Conservation (phyloP, 176 grass and related monocot species). For the Chrysopogon serrulatus region DNA sequence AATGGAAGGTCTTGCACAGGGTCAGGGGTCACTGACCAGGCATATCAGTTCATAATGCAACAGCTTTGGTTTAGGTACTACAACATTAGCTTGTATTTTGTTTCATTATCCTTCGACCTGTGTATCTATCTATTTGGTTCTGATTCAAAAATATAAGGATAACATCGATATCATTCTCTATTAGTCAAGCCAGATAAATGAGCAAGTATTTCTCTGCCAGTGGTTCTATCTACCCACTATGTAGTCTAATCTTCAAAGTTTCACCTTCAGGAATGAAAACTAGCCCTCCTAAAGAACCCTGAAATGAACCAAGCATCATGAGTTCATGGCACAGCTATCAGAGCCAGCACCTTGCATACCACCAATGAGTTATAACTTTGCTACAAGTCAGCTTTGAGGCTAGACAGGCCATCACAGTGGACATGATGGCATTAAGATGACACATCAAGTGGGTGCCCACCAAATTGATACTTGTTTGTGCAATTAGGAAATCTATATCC, state of each 20-base stretch:
- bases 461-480: background rate
- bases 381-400: background rate
- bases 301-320: background rate
- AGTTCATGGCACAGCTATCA: background rate
- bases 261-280: background rate
- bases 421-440: background rate
- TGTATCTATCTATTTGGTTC: background rate
- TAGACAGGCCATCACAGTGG: background rate
- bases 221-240: background rate
- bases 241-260: background rate
- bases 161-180: background rate
- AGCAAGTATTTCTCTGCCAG: background rate
- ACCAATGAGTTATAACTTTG: background rate
- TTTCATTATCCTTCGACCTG: background rate
- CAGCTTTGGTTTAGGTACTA: background rate
- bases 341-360: background rate
- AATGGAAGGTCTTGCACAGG: background rate
- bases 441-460: background rate
- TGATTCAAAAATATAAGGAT: background rate
- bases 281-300: background rate
- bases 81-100: background rate
- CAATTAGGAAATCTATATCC: background rate
- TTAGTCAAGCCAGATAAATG: background rate
- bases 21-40: background rate
- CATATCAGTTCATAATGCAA: background rate